These are phyloP conservation scores for Fraxinus pennsylvanica DNA, from an alignment of 257 asterid genomes.

Conservation along the genomic window DNA sequence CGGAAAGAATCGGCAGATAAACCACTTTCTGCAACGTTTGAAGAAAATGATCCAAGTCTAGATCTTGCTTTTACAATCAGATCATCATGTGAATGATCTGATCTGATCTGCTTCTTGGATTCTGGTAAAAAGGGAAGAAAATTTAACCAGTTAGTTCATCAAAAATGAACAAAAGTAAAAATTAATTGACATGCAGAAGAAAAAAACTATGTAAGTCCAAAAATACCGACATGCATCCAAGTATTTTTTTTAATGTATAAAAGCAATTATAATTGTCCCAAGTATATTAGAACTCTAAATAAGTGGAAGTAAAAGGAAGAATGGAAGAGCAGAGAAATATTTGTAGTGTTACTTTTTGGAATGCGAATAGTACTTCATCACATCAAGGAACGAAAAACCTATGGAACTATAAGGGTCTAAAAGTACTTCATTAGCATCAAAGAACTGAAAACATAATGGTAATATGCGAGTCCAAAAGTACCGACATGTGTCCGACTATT, in stretches of 20 bases:
- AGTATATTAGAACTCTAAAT: neutral
- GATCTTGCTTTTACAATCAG: constrained; percentile 34
- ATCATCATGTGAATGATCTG: constrained; percentile 43
- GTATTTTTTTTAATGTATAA: neutral
- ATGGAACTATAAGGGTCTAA: neutral
- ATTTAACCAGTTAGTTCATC: neutral
- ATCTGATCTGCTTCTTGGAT: constrained; percentile 37
- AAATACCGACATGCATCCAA: neutral
- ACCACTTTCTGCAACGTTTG: constrained; percentile 51
- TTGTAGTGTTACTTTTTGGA: neutral
- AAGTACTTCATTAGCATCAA: neutral
- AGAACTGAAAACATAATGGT: neutral
- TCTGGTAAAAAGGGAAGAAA: constrained; percentile 36
- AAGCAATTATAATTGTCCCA: neutral
- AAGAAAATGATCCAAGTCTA: constrained; percentile 35
- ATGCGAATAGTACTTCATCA: neutral
- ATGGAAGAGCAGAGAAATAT: neutral
- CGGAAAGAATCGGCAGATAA: constrained; percentile 69
- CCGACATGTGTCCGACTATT: neutral
- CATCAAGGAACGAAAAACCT: neutral
- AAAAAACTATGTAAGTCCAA: neutral
- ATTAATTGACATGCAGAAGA: neutral
- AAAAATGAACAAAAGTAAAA: neutral
- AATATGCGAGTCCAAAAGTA: neutral
- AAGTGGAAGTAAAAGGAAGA: neutral